Base-by-base conservation (phyloP, 345 rosid genomes). In the Litchi chinensis region DNA sequence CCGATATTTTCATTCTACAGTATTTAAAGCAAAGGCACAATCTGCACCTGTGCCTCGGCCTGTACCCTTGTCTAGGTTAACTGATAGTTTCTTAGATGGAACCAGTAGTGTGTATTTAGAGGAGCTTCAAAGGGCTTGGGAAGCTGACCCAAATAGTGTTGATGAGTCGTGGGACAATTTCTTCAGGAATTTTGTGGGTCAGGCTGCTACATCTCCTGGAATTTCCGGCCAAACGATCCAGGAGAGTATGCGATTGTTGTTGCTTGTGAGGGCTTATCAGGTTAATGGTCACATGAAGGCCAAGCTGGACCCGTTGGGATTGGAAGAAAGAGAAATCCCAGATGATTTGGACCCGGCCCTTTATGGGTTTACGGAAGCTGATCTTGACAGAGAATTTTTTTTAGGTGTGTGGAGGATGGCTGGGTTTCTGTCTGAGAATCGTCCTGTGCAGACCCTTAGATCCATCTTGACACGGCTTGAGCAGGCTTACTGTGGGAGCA, bases 101-200 rank as follows among this genome's bases (percentile, higher is more conserved):
- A 88, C 98, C 3, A 93, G 94, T 64, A 91, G 94, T 81, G 92
- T 91, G 2, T 93, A 93, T 80, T 77, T 91, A 10, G 98, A 93
- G 82, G 94, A 90, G 89, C 87, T 93, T 28, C 94, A 93, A 64
- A 84, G 89, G 66, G 88, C 98, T 21, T 91, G 98, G 98, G 93
- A 93, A 80, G 89, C 91, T 81, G 94, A 93, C 43, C 92, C 94
- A 1, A 76, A 77, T 70, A 91, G 90, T 62, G 94, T 91, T 39
- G 98, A 93, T 82, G 98, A 91, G 80, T 90, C 98, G 0, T 93
- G 96, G 96, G 95, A 93, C 70, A 91, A 91, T 75, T 93, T 93
- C 85, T 93, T 93, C 32, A 75, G 92, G 72, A 93, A 93, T 8
- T 93, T 93, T 78, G 90, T 91, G 43, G 98, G 98, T 56, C 94